Evolutionary conservation across 805 yeast genomes (phyloP), one percentile per base, ranked within the genome.

Genomic region (Candida cerambycidarum): DNA sequence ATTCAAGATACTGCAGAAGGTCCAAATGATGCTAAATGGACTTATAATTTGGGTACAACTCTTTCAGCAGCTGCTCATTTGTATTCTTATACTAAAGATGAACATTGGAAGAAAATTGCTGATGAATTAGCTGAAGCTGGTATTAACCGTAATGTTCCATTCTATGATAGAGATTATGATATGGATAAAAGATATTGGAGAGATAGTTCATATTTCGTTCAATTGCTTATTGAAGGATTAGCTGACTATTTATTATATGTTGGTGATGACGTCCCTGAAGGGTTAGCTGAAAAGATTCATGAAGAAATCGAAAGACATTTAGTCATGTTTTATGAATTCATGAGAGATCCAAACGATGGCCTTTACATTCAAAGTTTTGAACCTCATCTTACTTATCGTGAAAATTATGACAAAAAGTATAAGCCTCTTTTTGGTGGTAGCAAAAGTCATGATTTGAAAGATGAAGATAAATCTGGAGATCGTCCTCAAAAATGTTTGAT

Each of bases 31-130:
- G 70, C 71, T 53, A 82, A 83, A 61, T 80, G 82, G 77, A 74
- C 86, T 5, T 83, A 83, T 59, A 83, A 83, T 61, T 74, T 78
- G 9, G 89, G 89, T 16, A 75, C 83, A 9, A 79, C 88, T 0
- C 53, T 83, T 25, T 74, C 82, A 9, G 78, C 82, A 1, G 70
- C 78, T 7, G 61, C 77, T 12, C 59, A 69, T 51, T 59, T 82
- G 52, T 81, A 73, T 50, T 65, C 65, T 39, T 62, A 64, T 46
- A 83, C 85, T 33, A 58, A 67, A 14, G 77, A 80, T 43, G 57
- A 63, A 10, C 65, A 73, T 53, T 82, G 83, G 81, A 58, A 64
- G 44, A 43, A 62, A 9, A 70, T 65, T 27, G 76, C 79, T 4
- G 64, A 61, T 41, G 67, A 59, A n/a, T 59, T 75, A 56, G 85